A percentile compares a stretch with the other conserved stretches of the same genome.
phyloP scores from a whole-genome alignment of 2,329 filamentous ascomycete species.

The Aciculosporium take region DNA sequence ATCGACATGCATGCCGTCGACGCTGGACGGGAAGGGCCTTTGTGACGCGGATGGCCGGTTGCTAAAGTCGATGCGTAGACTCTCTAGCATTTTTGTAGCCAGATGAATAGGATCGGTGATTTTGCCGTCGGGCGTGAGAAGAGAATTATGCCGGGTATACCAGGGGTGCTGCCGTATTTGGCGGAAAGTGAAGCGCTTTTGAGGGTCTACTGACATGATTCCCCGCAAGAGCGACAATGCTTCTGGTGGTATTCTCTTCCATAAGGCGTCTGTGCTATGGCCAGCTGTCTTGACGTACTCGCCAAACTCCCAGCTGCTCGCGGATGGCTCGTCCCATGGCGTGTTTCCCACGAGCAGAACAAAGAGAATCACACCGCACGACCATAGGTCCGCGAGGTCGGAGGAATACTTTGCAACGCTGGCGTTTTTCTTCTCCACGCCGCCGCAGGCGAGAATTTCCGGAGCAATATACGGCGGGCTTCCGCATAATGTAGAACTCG shows the following conservation, averaged over 20 bases:
- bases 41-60: constrained; percentile 44
- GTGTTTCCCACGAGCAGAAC: constrained; percentile 92
- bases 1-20: constrained; percentile 60
- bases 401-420: constrained; percentile 51
- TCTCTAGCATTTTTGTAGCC: constrained; percentile 91
- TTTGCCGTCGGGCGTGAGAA: constrained; percentile 59
- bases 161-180: constrained; percentile 85
- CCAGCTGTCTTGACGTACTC: constrained; percentile 72
- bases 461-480: constrained; percentile 96
- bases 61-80: constrained; percentile 75
- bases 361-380: constrained; percentile 93
- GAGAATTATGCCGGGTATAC: constrained; percentile 73
- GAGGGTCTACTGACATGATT: constrained; percentile 75
- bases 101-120: constrained; percentile 67
- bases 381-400: constrained; percentile 88
- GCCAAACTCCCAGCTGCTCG: constrained; percentile 75
- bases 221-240: constrained; percentile 74
- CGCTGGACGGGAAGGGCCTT: constrained; percentile 13
- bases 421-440: constrained; percentile 30
- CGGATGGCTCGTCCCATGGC: constrained; percentile 88
- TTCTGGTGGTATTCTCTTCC: constrained; percentile 60
- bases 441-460: constrained; percentile 55
- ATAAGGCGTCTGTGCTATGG: constrained; percentile 72
- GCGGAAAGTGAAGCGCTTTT: constrained; percentile 67
- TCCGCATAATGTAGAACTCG: constrained; percentile 80